These are phyloP conservation scores for Warburgia ugandensis DNA, from an alignment of 164 flowering plant genomes.

Conservation along the genomic window DNA sequence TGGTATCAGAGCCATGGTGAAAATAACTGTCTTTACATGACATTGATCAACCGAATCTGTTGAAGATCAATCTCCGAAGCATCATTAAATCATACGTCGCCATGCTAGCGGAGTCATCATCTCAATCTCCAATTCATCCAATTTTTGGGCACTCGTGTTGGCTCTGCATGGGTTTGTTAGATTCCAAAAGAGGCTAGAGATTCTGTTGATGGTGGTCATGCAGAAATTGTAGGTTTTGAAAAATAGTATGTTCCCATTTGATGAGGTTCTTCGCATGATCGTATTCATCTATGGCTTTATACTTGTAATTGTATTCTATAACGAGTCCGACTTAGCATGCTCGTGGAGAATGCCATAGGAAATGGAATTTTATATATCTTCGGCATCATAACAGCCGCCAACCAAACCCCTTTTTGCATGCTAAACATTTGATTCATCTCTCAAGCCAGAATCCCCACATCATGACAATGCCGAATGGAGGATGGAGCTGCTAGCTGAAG, in stretches of 20 bases:
- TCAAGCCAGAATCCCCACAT: slow-evolving; percentile 65
- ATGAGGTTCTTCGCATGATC: slow-evolving; percentile 60
- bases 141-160: too few relatives aligned
- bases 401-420: slow-evolving; percentile 54
- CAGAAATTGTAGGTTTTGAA: slow-evolving; percentile 69
- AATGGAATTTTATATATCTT: slow-evolving; percentile 67
- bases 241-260: slow-evolving; percentile 94
- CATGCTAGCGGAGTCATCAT: too few relatives aligned
- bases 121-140: too few relatives aligned
- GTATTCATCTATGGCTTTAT: slow-evolving; percentile 45
- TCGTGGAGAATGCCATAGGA: slow-evolving; percentile 74
- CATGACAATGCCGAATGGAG: too few relatives aligned
- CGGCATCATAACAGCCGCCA: slow-evolving; percentile 87
- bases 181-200: too few relatives aligned
- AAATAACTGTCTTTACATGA: too few relatives aligned
- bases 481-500: too few relatives aligned
- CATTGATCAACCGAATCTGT: too few relatives aligned
- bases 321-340: slow-evolving; percentile 86
- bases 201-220: slow-evolving; percentile 43
- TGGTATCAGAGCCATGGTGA: too few relatives aligned
- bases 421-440: slow-evolving; percentile 38
- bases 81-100: too few relatives aligned
- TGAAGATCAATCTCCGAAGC: too few relatives aligned
- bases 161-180: too few relatives aligned
- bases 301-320: slow-evolving; percentile 70